Evolutionary conservation across 2,329 filamentous ascomycete genomes (phyloP), one percentile per base, ranked within the genome.

Genomic region (Polytolypa hystricis): DNA sequence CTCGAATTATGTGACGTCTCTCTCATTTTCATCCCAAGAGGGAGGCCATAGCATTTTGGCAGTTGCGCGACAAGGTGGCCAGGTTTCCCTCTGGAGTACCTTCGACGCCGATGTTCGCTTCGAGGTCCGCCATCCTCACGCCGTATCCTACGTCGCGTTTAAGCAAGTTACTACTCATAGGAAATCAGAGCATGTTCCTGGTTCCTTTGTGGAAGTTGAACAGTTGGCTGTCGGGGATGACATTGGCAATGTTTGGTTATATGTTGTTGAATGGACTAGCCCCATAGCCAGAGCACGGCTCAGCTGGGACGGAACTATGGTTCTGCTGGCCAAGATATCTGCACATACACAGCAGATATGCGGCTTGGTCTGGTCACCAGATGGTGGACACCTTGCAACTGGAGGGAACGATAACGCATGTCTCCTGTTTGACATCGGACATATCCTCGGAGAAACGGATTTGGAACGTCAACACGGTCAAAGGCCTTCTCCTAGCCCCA

Each of bases 381-480:
- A 84, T 49, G 85, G 85, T 3, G 69, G 70, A 3, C 70, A 78
- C 23, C 87, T 98, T 55, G 85, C 84, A 10, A 86, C 84, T 4
- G 87, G 91, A 5, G 85, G 84, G 16, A 96, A 98, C 53, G 91
- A 98, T 64, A 95, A 96, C 52, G 60, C 77, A 3, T 93, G 89
- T 52, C 82, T 79, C 47, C 68, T 96, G 2, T 94, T 93, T 56
- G 75, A 87, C 36, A 71, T 74, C 2, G 67, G 71, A 32, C 70
- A 74, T 27, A 64, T 89, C 12, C 52, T 77, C 7, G 30, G 44
- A 35, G 33, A 38, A 20, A 30, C 16, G 17, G 19, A 28, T 5
- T 44, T 36, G 20, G 4, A n/a, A n/a, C 17, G 14, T 4, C 35
- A 4, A 17, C 9, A 2, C 6, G 11, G 10, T 7, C n/a, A 12